Base-by-base conservation (phyloP, 129 eudicot genomes). In the Artemisia annua region DNA sequence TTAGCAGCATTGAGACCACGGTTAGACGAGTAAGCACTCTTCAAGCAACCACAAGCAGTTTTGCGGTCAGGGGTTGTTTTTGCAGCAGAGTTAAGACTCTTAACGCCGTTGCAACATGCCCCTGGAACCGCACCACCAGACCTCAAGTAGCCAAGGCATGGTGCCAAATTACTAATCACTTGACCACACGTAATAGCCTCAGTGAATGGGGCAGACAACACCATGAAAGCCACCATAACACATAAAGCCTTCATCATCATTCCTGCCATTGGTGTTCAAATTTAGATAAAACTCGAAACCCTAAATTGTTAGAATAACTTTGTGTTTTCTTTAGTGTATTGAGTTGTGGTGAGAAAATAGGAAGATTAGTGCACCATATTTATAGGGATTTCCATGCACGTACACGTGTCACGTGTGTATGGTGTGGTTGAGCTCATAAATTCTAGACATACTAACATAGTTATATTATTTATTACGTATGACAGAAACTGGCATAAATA, bases 71-170 rank as follows among this genome's bases (percentile, higher is more conserved):
- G 58, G 7, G 86, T 32, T 14, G 84, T 53, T 35, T 2, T 44
- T 14, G 85, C 84, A 13, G 49, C 20, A 43, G 12, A 1, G 22
- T 76, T 77, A 3, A 86, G 75, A n/a, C 32, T 3, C 49, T 4
- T 77, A 7, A 86, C 80, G 2, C 87, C 85, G 2, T 0, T 6
- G 68, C 91, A 86, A 64, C 91, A 86, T 0, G 28, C 2, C 2
- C 65, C 3, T 12, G 78, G 11, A 30, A 18, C 26, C 0, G 7
- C 3, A 11, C 71, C 72, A 1, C 75, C 81, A 0, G 12, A 11
- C 74, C 16, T 62, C 20, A 86, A 70, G 83, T 76, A 83, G 13
- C 0, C 3, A 1, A 83, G 17, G 79, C 91, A 86, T 7, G 80
- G 72, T 5, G 20, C 3, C 11, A 83, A 16, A 56, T 15, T 5